phyloP scores from a whole-genome alignment of 805 yeast species.

The Priceomyces medius region DNA sequence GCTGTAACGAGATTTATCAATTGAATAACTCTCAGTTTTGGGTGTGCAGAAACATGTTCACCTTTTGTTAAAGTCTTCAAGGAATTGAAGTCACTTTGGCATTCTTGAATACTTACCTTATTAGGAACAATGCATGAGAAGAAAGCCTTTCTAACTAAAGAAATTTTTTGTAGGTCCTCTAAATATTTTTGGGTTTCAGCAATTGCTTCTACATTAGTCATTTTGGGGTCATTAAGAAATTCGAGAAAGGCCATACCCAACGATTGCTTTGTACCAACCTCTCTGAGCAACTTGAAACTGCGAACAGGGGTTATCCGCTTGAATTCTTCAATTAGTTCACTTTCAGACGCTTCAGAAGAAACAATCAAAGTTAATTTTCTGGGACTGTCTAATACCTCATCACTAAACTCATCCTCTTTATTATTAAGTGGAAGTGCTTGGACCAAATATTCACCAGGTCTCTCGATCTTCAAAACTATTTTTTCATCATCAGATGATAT shows the following conservation, averaged over 20 bases:
- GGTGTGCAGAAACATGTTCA: constrained; percentile 34
- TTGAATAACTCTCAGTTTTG: constrained; percentile 56
- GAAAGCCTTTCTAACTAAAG: constrained; percentile 22
- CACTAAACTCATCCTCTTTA: constrained; percentile 13
- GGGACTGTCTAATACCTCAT: constrained; percentile 38
- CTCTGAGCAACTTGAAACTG: constrained; percentile 44
- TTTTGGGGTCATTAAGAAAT: constrained; percentile 21
- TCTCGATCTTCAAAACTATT: constrained; percentile 10
- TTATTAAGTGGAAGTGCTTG: constrained; percentile 22
- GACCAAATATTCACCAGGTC: constrained; percentile 39
- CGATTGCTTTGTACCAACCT: constrained; percentile 48
- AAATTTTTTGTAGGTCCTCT: constrained; percentile 13
- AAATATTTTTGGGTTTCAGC: constrained; percentile 12
- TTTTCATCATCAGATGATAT: constrained; percentile 21
- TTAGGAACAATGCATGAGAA: constrained; percentile 33
- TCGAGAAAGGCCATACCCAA: constrained; percentile 61
- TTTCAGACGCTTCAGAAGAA: constrained; percentile 45
- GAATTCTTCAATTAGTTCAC: constrained; percentile 43
- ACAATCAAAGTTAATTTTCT: constrained; percentile 48
- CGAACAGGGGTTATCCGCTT: constrained; percentile 40
- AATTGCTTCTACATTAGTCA: constrained; percentile 14
- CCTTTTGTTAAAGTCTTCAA: constrained; percentile 37
- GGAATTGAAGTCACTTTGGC: constrained; percentile 35
- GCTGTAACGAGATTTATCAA: constrained; percentile 65
- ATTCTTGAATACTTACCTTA: constrained; percentile 35